A percentile compares a stretch with the other conserved stretches of the same genome.
These are phyloP conservation scores for Cladorrhinum sp. DNA, from an alignment of 2,329 filamentous ascomycete species.

Conservation along the genomic window DNA sequence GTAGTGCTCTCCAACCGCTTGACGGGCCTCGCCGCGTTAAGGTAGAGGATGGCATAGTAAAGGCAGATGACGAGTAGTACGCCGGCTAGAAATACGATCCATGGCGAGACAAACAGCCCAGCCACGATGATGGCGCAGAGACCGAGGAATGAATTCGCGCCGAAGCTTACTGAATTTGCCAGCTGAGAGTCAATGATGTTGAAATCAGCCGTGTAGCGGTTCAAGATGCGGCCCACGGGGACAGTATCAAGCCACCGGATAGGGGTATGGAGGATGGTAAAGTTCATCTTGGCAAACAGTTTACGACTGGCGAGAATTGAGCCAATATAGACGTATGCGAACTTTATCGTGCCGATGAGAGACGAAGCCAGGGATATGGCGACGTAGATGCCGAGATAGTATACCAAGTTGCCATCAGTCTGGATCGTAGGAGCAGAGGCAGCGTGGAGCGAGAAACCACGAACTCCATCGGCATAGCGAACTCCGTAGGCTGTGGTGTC, in stretches of 20 bases:
- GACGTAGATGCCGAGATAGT: conserved; percentile 68
- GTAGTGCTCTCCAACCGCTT: conserved; percentile 75
- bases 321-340: conserved; percentile 60
- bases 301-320: conserved; percentile 66
- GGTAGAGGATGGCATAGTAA: conserved; percentile 59
- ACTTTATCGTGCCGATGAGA: conserved; percentile 59
- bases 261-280: conserved; percentile 66
- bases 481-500: conserved; percentile 37
- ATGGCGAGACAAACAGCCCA: conserved; percentile 63
- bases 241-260: conserved; percentile 80
- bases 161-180: conserved; percentile 60
- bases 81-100: conserved; percentile 61
- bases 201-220: conserved; percentile 77
- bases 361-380: conserved; percentile 56
- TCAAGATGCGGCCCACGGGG: conserved; percentile 71
- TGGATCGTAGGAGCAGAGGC: conserved; percentile 30
- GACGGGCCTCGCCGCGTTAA: conserved; percentile 69
- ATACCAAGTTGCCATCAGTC: conserved; percentile 46
- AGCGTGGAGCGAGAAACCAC: conserved; percentile 45
- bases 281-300: conserved; percentile 66
- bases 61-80: conserved; percentile 56
- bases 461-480: conserved; percentile 45
- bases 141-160: conserved; percentile 57
- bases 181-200: conserved; percentile 68
- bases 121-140: conserved; percentile 66